phyloP scores from a whole-genome alignment of 2,329 filamentous ascomycete genomes.

The Gnomoniopsis smithogilvyi region DNA sequence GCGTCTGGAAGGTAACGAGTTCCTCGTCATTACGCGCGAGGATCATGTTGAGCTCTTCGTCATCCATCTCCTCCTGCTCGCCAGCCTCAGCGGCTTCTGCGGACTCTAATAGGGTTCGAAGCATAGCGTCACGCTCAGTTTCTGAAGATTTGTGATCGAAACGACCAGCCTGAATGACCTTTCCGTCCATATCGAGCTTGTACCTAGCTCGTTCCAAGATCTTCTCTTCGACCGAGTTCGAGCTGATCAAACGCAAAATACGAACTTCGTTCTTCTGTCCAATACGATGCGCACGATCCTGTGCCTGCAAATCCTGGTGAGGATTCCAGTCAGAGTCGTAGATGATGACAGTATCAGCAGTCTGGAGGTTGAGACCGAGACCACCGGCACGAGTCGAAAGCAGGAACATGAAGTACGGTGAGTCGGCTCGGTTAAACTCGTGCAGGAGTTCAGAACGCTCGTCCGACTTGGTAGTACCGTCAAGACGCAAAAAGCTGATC shows the following conservation, averaged over 20 bases:
- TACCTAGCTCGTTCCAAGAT: conserved; percentile 94
- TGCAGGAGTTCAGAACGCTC: conserved; percentile 89
- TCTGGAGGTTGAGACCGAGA: conserved; percentile 94
- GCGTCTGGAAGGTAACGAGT: conserved; percentile 70
- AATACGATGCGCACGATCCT: conserved; percentile 99
- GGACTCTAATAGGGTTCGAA: conserved; percentile 87
- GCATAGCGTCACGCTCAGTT: conserved; percentile 94
- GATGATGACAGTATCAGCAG: conserved; percentile 98
- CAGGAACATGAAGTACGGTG: conserved; percentile 95
- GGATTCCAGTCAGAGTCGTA: conserved; percentile 99
- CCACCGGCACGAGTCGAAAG: conserved; percentile 98
- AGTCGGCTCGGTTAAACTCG: conserved; percentile 85
- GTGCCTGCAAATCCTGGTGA: conserved; percentile 97
- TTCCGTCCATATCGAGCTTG: conserved; percentile 99
- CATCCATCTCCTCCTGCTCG: conserved; percentile 96
- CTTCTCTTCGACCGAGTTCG: conserved; percentile 97
- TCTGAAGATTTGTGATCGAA: conserved; percentile 99
- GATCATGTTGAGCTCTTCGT: conserved; percentile 93
- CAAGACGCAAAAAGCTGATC: conserved; percentile 83
- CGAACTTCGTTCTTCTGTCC: conserved; percentile 99
- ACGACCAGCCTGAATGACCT: conserved; percentile 98
- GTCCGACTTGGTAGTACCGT: conserved; percentile 96
- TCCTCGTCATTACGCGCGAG: conserved; percentile 87
- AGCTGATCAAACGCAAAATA: conserved; percentile 91
- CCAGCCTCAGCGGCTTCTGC: conserved; percentile 65